Base-by-base conservation (phyloP, 2,329 filamentous ascomycete species). In the Zalaria sp. region DNA sequence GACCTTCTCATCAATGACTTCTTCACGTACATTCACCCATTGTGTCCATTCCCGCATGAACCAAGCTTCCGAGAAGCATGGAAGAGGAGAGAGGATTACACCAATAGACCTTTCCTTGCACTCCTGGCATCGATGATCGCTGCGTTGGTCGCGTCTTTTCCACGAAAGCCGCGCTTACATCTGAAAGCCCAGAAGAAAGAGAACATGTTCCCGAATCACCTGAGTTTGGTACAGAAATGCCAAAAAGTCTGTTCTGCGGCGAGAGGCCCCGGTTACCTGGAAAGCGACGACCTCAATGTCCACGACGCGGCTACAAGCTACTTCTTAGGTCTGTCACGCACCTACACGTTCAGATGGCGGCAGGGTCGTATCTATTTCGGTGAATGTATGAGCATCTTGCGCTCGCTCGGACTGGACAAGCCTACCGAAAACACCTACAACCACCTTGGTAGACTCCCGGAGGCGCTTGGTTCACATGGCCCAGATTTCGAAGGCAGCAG, bases 21-120 rank as follows among this genome's bases (percentile, higher is more conserved):
- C 68, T 88, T 87, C 61, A 85, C 79, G 11, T 86, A 86, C 56
- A 80, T 87, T 41, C 81, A 87, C 51, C 83, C 83, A 1, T 69
- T 88, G 5, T 75, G 75, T 44, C 83, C 83, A 0, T 87, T 88
- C 43, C 83, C 83, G 0, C 83, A 88, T 57, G 81, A 87, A 55
- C 81, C 81, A 0, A 82, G 80, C 3, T 87, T 88, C 57, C 73
- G 81, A 25, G 72, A 77, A 46, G 77, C 77, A 1, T 83, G 85
- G 57, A 69, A 69, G 5, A 71, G 71, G 42, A 70, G 82, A 29
- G 75, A 83, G 53, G 81, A 86, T 54, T 68, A 77, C 40, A 72
- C 68, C 5, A 77, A 76, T 48, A 73, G 75, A 6, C 70, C 74
- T 10, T 88, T 87, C 49, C 64, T 87, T 2, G 79, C 80, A 2